Base-by-base conservation (phyloP, 306 rosid species). In the Gastrolobium bilobum region DNA sequence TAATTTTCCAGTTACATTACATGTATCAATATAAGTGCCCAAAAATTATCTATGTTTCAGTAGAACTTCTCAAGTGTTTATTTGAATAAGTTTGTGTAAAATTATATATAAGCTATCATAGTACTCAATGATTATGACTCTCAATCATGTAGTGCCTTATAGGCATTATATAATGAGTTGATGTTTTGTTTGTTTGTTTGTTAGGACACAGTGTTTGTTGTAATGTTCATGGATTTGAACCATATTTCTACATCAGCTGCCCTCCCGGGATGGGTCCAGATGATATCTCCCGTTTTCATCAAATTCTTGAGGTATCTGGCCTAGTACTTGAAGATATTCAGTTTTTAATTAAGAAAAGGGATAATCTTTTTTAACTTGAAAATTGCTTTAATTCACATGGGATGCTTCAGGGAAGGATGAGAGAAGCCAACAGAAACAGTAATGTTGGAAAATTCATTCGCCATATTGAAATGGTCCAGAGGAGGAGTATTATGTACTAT, bases 231-330 rank as follows among this genome's bases (percentile, higher is more conserved):
- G 99, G 99, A 34, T 95, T 95, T 67, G 98, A 95, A 81, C 99
- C 99, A 33, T 95, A 95, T 79, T 95, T 95, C 83, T 95, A 91
- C 83, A 90, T 91, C 68, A 84, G 80, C 84, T 93, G 97, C 81
- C 97, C 96, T 60, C 86, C 93, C 4, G 98, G 97, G 63, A 91
- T 95, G 99, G 86, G 96, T 66, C 94, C 95, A n/a, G 99, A 95
- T 61, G 96, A 95, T 78, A 89, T 93, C 77, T 87, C 97, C 50
- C 68, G 58, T 57, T 90, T 95, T 77, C 97, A 90, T 84, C 89
- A 76, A 84, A 53, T 14, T 75, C 96, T 95, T 3, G 99, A 95
- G 99, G 99, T 95, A 85, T 82, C 59, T 58, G 52, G 29, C 70
- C 54, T 74, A 61, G 37, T 58, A 31, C 62, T 65, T 78, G 74